Conservation (phyloP, 73 alveolate species). For the Paraurostyla sp. region DNA sequence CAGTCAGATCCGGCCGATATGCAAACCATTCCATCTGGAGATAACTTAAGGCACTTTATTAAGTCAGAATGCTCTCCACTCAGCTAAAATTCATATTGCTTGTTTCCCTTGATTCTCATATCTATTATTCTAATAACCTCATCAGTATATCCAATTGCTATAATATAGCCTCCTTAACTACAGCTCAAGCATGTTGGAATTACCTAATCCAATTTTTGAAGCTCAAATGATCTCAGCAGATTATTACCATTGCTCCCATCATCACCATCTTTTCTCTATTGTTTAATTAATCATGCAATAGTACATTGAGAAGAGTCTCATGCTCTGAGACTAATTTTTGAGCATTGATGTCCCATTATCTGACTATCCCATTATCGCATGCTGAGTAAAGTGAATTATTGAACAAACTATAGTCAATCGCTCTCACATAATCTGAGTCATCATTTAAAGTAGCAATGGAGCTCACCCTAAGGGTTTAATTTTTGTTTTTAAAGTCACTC, state of each 20-base stretch:
- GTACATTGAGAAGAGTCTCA: too few species aligned
- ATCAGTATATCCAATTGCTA: conserved; percentile 50
- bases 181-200: conserved; percentile 46
- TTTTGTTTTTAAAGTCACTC: not conserved
- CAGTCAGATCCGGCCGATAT: conserved; percentile 46
- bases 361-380: conserved; percentile 52
- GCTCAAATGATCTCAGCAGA: not conserved
- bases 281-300: not conserved
- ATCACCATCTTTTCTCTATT: not conserved
- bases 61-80: conserved; percentile 46
- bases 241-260: not conserved
- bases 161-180: conserved; percentile 34
- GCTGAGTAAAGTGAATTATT: conserved; percentile 11
- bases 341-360: conserved; percentile 45
- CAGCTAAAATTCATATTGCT: not conserved
- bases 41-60: not conserved
- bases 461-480: not conserved
- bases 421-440: conserved; percentile 47
- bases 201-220: not conserved
- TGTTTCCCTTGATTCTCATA: conserved; percentile 14
- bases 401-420: not conserved
- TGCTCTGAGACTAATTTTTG: not conserved
- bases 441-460: conserved; percentile 42
- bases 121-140: conserved; percentile 20
- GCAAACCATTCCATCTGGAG: conserved; percentile 41